A percentile compares a stretch with the other conserved stretches of the same genome.
Evolutionary conservation across 2,329 filamentous ascomycete species (phyloP).

Genomic region (Fulvia fulva): DNA sequence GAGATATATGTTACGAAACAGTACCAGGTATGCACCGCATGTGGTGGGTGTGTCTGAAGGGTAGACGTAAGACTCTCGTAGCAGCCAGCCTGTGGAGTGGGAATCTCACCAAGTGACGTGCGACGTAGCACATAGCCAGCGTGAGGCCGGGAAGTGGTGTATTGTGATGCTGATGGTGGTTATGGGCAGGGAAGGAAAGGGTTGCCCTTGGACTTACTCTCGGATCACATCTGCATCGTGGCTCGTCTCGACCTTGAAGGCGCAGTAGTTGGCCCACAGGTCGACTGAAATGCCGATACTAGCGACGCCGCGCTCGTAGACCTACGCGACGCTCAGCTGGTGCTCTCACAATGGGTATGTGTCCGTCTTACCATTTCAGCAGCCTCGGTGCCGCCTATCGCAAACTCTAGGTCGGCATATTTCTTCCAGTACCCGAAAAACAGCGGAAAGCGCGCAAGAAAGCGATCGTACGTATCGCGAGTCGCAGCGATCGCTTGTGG

Average conservation of each 20-base stretch:
- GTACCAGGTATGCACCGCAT: background rate
- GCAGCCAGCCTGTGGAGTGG: constrained; percentile 23
- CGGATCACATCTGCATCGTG: constrained; percentile 92
- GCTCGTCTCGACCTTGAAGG: constrained; percentile 95
- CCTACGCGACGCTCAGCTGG: constrained; percentile 47
- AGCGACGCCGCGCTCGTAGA: constrained; percentile 92
- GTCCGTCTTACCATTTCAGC: constrained; percentile 76
- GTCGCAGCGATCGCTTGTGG: constrained; percentile 86
- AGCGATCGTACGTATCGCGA: constrained; percentile 83
- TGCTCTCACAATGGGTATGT: constrained; percentile 25
- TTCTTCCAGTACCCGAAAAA: constrained; percentile 99
- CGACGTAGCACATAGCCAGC: constrained; percentile 13
- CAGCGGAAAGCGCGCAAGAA: constrained; percentile 89
- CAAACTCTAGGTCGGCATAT: constrained; percentile 96
- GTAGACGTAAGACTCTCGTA: constrained; percentile 30
- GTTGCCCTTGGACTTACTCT: constrained; percentile 87
- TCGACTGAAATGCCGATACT: constrained; percentile 93
- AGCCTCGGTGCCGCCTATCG: constrained; percentile 91
- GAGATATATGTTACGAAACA: constrained; percentile 1
- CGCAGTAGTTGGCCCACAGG: constrained; percentile 94
- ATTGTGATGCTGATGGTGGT: constrained; percentile 14
- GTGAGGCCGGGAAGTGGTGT: constrained; percentile 14
- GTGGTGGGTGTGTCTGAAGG: constrained; percentile 23
- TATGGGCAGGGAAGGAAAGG: constrained; percentile 50
- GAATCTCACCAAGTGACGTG: constrained; percentile 29